These are phyloP conservation scores for Nitzschia sp. DNA, from an alignment of 108 stramenopile genomes.

Conservation along the genomic window DNA sequence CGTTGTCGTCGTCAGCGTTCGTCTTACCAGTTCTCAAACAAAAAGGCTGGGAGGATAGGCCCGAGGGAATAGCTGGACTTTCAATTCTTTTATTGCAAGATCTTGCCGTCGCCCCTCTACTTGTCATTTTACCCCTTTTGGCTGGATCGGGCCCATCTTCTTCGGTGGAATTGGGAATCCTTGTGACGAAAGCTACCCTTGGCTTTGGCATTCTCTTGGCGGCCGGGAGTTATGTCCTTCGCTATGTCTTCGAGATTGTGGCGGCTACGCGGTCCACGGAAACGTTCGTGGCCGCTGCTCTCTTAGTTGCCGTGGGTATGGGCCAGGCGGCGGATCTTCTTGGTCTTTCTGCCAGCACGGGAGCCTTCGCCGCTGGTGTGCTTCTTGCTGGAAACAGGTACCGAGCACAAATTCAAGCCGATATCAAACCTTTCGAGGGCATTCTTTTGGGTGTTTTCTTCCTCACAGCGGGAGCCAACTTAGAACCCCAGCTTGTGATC, in stretches of 20 bases:
- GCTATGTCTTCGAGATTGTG: constrained; percentile 72
- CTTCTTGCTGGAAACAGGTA: constrained; percentile 69
- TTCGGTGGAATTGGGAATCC: constrained; percentile 46
- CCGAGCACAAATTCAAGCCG: constrained; percentile 81
- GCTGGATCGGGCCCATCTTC: constrained; percentile 43
- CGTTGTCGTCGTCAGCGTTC: constrained; percentile 66
- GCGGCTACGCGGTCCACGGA: constrained; percentile 67
- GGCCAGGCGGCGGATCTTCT: constrained; percentile 61
- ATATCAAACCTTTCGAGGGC: constrained; percentile 83
- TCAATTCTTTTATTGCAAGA: constrained; percentile 74
- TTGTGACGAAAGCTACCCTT: constrained; percentile 70
- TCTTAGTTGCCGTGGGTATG: constrained; percentile 79
- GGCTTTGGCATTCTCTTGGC: constrained; percentile 69
- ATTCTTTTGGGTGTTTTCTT: constrained; percentile 82
- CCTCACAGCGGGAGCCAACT: constrained; percentile 68
- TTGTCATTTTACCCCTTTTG: constrained; percentile 68
- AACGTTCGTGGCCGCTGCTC: constrained; percentile 72
- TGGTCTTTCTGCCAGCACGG: constrained; percentile 66
- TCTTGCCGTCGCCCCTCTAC: constrained; percentile 72
- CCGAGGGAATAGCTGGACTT: constrained; percentile 66
- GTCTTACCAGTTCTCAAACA: constrained; percentile 68
- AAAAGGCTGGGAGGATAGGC: constrained; percentile 63
- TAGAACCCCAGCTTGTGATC: constrained; percentile 60
- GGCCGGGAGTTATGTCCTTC: constrained; percentile 49
- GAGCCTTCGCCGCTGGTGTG: constrained; percentile 84